Evolutionary conservation across 345 rosid species (phyloP).

Genomic region (Noccaea caerulescens): DNA sequence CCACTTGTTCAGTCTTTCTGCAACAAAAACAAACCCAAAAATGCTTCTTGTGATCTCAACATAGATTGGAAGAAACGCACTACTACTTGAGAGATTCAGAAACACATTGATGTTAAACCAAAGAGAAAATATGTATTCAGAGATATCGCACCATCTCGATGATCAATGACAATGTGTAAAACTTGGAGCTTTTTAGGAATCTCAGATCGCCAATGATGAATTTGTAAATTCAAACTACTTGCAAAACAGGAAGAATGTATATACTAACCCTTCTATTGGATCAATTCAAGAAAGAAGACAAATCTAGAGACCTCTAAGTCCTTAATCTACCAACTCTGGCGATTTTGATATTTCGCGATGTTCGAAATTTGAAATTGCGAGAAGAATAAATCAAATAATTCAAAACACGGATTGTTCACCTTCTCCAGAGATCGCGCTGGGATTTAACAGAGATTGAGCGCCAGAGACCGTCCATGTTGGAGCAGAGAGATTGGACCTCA

Average conservation of each 20-base stretch:
- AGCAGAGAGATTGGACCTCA: constrained; percentile 74
- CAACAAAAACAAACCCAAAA: not conserved
- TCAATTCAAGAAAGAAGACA: not conserved
- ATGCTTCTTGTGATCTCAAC: constrained; percentile 16
- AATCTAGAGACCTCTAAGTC: not conserved
- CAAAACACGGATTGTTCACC: constrained; percentile 43
- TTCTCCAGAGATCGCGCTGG: constrained; percentile 97
- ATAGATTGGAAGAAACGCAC: not conserved
- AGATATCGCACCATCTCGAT: not conserved
- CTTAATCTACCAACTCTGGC: not conserved
- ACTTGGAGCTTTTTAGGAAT: not conserved
- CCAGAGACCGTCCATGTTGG: constrained; percentile 86
- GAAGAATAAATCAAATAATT: not conserved
- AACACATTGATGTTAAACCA: not conserved
- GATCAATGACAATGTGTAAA: not conserved
- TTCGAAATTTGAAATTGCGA: not conserved
- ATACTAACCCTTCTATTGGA: not conserved
- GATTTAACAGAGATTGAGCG: constrained; percentile 75
- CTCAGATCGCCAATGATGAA: not conserved
- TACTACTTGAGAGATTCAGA: not conserved
- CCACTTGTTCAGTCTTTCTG: constrained; percentile 82
- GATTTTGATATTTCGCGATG: not conserved
- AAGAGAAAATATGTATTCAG: not conserved
- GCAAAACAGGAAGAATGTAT: not conserved
- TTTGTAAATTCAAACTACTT: not conserved